Evolutionary conservation across 495 filamentous ascomycete species (phyloP).

Genomic region (Astrothelium subdiscretum): DNA sequence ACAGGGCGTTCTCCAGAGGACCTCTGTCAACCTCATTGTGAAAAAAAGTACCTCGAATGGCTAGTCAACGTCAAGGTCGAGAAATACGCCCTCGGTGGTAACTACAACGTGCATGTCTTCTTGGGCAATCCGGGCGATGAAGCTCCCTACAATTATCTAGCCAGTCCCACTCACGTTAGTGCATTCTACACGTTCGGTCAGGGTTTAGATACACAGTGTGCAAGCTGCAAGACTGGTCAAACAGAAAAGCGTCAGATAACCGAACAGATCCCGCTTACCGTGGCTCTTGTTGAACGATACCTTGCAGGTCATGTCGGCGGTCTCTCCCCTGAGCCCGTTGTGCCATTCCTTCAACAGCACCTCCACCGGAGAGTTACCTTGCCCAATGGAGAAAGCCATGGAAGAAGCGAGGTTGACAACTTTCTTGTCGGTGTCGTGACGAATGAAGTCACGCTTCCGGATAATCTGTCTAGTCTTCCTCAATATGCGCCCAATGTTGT

Average conservation of each 20-base stretch:
- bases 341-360: not conserved
- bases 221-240: not conserved
- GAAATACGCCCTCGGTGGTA: constrained; percentile 31
- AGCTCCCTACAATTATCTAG: constrained; percentile 17
- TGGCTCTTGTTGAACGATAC: constrained; percentile 30
- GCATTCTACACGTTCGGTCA: constrained; percentile 31
- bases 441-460: not conserved
- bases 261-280: constrained; percentile 30
- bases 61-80: constrained; percentile 31
- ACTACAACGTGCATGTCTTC: constrained; percentile 34
- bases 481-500: not conserved
- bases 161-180: constrained; percentile 22
- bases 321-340: not conserved
- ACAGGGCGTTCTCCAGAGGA: too few relatives aligned
- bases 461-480: not conserved
- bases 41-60: constrained; percentile 34
- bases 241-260: not conserved
- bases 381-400: not conserved
- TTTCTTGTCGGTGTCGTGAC: not conserved
- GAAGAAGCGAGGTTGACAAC: not conserved
- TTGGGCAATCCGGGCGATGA: constrained; percentile 31
- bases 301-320: constrained; percentile 11
- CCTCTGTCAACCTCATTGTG: too few relatives aligned
- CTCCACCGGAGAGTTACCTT: not conserved
- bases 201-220: constrained; percentile 17